Base-by-base conservation (phyloP, 75 land plant genomes). In the Picea glauca region DNA sequence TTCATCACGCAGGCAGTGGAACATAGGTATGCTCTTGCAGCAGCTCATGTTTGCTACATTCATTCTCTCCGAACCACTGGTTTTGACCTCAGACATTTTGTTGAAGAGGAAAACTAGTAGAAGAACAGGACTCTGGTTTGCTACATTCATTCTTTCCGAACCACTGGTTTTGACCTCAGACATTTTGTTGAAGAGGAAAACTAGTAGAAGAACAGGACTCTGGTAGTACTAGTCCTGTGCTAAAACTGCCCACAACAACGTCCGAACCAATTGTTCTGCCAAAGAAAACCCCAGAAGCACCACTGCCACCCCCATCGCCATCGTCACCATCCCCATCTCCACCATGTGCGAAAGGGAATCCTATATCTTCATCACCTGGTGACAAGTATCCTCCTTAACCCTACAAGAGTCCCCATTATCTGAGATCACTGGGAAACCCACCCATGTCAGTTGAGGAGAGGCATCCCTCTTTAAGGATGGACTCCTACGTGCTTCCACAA, bases 21-120 rank as follows among this genome's bases (percentile, higher is more conserved):
- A 26, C 26, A 26, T 26, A 26, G 26, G 26, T 26, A 26, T 26
- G 26, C 26, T 26, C 26, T 26, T 26, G 26, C 26, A 26, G 26
- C 26, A 26, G 26, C 26, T 26, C 26, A 26, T 26, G 26, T 26
- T 26, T 26, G 26, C 26, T 96, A 93, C 70, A 87, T 90, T 14
- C 84, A 92, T 26, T 87, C 96, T 20, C 80, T 96, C 61, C 90
- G 82, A 81, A 78, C 87, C 78, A 90, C 89, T 20, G 93, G 98
- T 13, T 74, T 84, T 11, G 94, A 94, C 18, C 88, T 96, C 58
- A 81, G 88, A 5, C 83, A 89, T 12, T 94, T 90, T 80, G 80
- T 89, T 13, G 90, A 88, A 13, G 92, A 85, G 40, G 86, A 88
- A 56, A 73, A 50, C 58, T 20, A 73, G 40, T 43, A 26, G 26